Percentiles rank a stretch among this genome's conserved stretches.
phyloP scores from a whole-genome alignment of 2,329 filamentous ascomycete species.

The Venturia asperata region DNA sequence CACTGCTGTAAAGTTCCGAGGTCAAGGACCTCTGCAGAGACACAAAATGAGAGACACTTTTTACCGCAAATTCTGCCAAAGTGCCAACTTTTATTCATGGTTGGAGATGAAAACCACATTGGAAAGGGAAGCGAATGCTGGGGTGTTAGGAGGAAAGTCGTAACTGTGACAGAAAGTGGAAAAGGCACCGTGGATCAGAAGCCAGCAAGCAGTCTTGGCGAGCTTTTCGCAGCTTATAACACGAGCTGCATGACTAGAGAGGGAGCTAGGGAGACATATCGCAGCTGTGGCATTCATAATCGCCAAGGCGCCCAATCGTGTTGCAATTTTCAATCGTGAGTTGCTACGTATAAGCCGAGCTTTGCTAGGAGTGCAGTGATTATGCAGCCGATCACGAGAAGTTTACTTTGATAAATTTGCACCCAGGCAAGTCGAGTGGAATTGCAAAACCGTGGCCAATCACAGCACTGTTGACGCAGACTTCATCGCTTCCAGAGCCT shows the following conservation, averaged over 20 bases:
- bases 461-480: not conserved
- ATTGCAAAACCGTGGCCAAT: not conserved
- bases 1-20: constrained; percentile 34
- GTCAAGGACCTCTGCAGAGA: constrained; percentile 33
- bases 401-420: not conserved
- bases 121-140: constrained; percentile 35
- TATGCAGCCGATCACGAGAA: not conserved
- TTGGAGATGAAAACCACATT: constrained; percentile 37
- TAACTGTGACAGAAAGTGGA: not conserved
- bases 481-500: not conserved
- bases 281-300: too few species aligned
- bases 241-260: not conserved
- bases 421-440: not conserved
- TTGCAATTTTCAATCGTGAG: too few species aligned
- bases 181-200: not conserved
- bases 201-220: not conserved
- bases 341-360: too few species aligned
- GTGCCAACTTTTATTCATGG: constrained; percentile 37
- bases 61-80: constrained; percentile 34
- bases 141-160: constrained; percentile 27
- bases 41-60: constrained; percentile 32
- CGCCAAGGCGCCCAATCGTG: too few species aligned
- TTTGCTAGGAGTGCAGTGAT: too few species aligned
- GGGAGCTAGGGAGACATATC: too few species aligned
- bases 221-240: not conserved